Base-by-base conservation (phyloP, 106 monocot species). In the Ottelia alismoides region DNA sequence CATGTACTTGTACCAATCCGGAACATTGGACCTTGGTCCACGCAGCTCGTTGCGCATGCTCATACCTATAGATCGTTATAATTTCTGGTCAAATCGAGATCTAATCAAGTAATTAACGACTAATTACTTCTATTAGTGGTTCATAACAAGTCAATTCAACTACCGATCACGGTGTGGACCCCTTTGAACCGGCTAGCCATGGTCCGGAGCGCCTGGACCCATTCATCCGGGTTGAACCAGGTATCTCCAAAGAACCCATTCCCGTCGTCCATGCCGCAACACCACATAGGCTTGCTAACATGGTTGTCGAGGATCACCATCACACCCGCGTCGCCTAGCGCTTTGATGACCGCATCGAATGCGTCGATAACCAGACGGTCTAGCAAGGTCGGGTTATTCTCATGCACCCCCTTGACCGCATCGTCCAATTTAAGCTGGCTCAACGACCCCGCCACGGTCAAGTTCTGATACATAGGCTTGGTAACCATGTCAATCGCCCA, bases 301-400 rank as follows among this genome's bases (percentile, higher is more conserved):
- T 74, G 79, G 48, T 79, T 79, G 45, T 79, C 79, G 1, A 74
- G 62, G 51, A 79, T 74, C 56, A 57, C 65, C 74, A 79, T 79
- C 57, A 79, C 21, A 56, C 74, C 62, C 0, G 73, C 70, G 11
- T 61, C 56, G 18, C 70, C 79, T 3, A 70, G 3, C 53, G 65
- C 70, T 62, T 21, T 2, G 10, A 79, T 74, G 25, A 79, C 70
- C 66, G 18, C 62, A 3, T 67, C 79, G 47, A 49, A 79, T 4
- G 74, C 79, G 29, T 66, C 74, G 2, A 35, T 65, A 3, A 79
- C 79, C 25, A 47, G 66, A 45, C 70, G n/a, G 19, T 49, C 27
- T 19, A 56, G 0, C 62, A 76, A 45, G 56, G n/a, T 2, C 23
- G 45, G 62, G 47, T 81, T 81, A 52, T 75, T 68, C 40, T 28